Evolutionary conservation across 2,329 filamentous ascomycete genomes (phyloP).

Genomic region (Periglandula ipomoeae): DNA sequence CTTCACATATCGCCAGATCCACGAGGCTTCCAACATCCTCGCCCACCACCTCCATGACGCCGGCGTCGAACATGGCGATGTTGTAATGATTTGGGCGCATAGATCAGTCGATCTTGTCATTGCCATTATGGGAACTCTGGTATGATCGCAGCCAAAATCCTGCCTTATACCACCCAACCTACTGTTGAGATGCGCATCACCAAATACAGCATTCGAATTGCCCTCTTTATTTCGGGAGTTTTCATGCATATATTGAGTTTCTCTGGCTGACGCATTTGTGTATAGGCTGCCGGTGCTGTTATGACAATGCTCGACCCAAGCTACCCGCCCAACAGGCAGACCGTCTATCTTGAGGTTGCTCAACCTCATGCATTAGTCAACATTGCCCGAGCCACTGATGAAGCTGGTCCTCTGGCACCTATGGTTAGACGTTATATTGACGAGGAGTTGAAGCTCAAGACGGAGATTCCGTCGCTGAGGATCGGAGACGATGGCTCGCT

Average conservation of each 20-base stretch:
- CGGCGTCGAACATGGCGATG: constrained; percentile 70
- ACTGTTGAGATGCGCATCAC: no score
- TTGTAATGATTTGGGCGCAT: constrained; percentile 88
- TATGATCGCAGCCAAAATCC: background rate
- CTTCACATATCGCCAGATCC: constrained; percentile 81
- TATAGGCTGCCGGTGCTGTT: constrained; percentile 47
- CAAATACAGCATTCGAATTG: no score
- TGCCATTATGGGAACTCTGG: constrained; percentile 68
- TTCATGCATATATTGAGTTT: no score
- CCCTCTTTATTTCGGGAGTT: no score
- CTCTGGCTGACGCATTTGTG: constrained; percentile 22
- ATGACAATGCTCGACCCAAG: constrained; percentile 63
- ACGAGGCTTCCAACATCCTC: constrained; percentile 72
- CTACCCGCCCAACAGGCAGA: constrained; percentile 21
- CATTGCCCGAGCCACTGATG: constrained; percentile 60
- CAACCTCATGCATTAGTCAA: constrained; percentile 57
- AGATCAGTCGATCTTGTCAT: constrained; percentile 56
- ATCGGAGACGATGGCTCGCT: constrained; percentile 64
- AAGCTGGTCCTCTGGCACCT: constrained; percentile 36
- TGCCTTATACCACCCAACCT: background rate
- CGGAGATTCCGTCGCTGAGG: constrained; percentile 63
- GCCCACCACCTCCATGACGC: constrained; percentile 69
- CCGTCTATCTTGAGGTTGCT: constrained; percentile 68
- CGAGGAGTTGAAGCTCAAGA: constrained; percentile 62
- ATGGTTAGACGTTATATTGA: constrained; percentile 56